These are phyloP conservation scores for Vaucheria bursata DNA, from an alignment of 352 stramenopile genomes.

Conservation along the genomic window DNA sequence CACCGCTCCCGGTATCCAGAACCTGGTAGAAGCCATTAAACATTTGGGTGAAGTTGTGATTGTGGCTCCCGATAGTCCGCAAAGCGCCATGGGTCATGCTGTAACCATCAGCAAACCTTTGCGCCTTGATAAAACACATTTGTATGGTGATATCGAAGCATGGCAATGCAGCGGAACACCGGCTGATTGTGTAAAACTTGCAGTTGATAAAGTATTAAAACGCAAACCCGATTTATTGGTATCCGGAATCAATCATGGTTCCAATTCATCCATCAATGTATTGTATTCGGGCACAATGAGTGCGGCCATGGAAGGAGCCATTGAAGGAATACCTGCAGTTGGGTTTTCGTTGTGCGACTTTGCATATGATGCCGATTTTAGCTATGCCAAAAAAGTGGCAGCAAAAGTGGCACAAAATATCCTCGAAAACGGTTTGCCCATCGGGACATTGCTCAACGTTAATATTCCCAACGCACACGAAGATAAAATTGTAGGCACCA, in stretches of 20 bases:
- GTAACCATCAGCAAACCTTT: constrained; percentile 7
- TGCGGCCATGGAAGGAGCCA: constrained; percentile 3
- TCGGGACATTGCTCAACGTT: constrained; percentile 5
- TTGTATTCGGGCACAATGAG: constrained; percentile 6
- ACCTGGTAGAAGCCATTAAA: constrained; percentile 7
- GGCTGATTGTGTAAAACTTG: constrained; percentile 7
- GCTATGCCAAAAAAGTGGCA: constrained; percentile 6
- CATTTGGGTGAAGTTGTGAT: constrained; percentile 7
- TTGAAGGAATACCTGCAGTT: constrained; percentile 7
- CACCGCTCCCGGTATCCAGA: constrained; percentile 3
- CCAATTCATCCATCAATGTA: constrained; percentile 8
- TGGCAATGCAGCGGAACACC: constrained; percentile 4
- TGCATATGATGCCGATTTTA: constrained; percentile 8
- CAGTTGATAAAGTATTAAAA: constrained; percentile 9
- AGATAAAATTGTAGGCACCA: constrained; percentile 8
- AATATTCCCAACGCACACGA: constrained; percentile 6
- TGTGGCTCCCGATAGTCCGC: constrained; percentile 3
- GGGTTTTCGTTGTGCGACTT: constrained; percentile 5
- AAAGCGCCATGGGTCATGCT: constrained; percentile 4
- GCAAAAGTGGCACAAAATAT: constrained; percentile 8
- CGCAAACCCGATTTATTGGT: constrained; percentile 6
- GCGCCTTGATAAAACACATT: constrained; percentile 7
- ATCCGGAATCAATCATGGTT: constrained; percentile 7
- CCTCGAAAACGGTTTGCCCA: constrained; percentile 4
- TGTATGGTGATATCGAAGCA: constrained; percentile 7